Evolutionary conservation across 805 yeast genomes (phyloP).

Genomic region (Saccharomycopsis sp.): DNA sequence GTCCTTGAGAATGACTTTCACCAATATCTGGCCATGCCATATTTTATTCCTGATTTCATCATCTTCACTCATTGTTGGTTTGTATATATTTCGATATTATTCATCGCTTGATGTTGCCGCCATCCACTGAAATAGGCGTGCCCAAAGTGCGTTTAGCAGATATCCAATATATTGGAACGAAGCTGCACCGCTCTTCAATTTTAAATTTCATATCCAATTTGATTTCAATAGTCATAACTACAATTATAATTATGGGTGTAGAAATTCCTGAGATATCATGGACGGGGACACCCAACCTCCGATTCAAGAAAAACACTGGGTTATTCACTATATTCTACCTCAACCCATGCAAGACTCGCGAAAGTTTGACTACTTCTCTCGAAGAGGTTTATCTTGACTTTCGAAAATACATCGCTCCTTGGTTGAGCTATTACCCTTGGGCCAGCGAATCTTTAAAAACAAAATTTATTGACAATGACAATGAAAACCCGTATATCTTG

Average conservation of each 20-base stretch:
- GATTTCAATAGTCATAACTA: neutral
- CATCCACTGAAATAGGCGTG: no score
- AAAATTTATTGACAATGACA: conserved; percentile 21
- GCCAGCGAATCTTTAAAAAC: conserved; percentile 27
- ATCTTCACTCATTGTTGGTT: neutral
- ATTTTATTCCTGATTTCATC: conserved; percentile 8
- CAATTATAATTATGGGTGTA: neutral
- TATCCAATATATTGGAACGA: neutral
- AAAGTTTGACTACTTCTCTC: neutral
- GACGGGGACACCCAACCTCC: neutral
- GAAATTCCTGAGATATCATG: neutral
- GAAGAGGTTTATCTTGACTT: neutral
- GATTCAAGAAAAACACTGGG: neutral
- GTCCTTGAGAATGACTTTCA: conserved; percentile 2
- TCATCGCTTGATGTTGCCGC: no score
- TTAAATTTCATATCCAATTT: neutral
- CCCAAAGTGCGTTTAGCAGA: neutral
- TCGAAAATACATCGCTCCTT: conserved; percentile 23
- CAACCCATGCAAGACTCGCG: conserved; percentile 24
- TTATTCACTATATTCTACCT: conserved; percentile 28
- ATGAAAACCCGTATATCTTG: conserved; percentile 24
- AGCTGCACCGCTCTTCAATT: neutral
- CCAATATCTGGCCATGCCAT: conserved; percentile 12
- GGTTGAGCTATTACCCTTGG: conserved; percentile 40
- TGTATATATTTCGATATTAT: neutral